Base-by-base conservation (phyloP, 257 asterid species). In the Rehmannia glutinosa region DNA sequence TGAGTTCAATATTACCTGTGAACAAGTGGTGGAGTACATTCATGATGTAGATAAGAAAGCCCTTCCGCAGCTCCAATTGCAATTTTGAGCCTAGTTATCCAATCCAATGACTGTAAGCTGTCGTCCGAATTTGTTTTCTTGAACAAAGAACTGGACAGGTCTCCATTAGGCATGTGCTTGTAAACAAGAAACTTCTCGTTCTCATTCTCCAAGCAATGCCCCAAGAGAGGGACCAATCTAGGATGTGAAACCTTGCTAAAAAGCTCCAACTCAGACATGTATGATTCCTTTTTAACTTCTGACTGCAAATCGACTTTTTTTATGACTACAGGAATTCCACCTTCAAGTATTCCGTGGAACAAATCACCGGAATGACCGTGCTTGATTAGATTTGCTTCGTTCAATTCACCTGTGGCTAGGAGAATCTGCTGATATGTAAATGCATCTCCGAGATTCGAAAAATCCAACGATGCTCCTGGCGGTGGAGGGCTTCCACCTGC, bases 41-140 rank as follows among this genome's bases (percentile, higher is more conserved):
- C 97, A 64, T 93, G 97, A 60, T 93, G 99, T n/a, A 93, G 88
- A 79, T 79, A 86, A 58, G 87, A 76, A 56, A 93, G 83, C 33
- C 84, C 95, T 82, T 90, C 99, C 0, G 97, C 99, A 68, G 96
- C 89, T 63, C 97, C 99, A 51, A 77, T 90, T 11, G 99, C 99
- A 52, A 90, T 90, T 75, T 93, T 93, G 42, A 90, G 85, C 64
- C 99, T 81, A 8, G 99, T 93, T 51, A 93, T 91, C 99, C 99
- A 94, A 85, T 94, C 99, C 73, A 94, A 72, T 9, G 99, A 90
- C 73, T 88, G 92, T 39, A 91, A 77, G 62, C 84, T 74, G 20
- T 81, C 96, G 41, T 78, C 87, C 0, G 83, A 66, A 74, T 65
- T 76, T 10, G 74, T 74, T 77, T 91, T 91, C 85, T 81, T 85